Evolutionary conservation across 805 yeast species (phyloP), one percentile per base, ranked within the genome.

Genomic region (Ogataea ganodermae): DNA sequence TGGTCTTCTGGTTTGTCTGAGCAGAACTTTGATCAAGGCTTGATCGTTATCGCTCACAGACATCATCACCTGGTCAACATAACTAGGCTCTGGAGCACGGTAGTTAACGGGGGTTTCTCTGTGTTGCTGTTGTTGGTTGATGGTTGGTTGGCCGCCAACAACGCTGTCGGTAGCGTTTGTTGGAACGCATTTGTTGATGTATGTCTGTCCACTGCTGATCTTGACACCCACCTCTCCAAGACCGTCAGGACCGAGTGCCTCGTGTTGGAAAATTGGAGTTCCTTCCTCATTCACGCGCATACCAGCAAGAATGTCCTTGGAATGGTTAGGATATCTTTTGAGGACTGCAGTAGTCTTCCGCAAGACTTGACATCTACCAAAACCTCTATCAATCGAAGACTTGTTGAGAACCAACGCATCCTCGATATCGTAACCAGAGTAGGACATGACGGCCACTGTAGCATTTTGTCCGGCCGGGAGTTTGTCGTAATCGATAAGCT

Each of bases 381-480:
- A 94, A 1, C 99, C 99, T 64, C 99, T 80, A 63, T 94, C 99
- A 46, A 94, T 77, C 0, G 97, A 89, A 0, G 98, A 75, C 67
- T 92, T 94, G 70, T 94, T 94, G 59, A 94, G 72, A 17, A 94
- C 97, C 63, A 94, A 76, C 5, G 99, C 99, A 83, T 94, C 99
- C 72, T 94, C 98, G 66, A 94, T 94, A 87, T 94, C 99, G 66
- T 94, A 94, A 54, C 99, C 99, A 0, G 98, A 92, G 63, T 94
- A 94, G 6, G 97, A 89, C 99, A 94, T 94, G 31, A 94, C 99
- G 1, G 99, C 99, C 48, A 94, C 99, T 0, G 96, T 88, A 8
- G 99, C 99, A 67, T 94, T 94, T 70, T 94, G 99, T 6, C 99
- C 99, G 4, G 99, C 99, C 3, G 99, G 99, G 35, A 94, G 74